Conservation (phyloP, 2,329 filamentous ascomycete species). For the Pseudocercospora eumusae region DNA sequence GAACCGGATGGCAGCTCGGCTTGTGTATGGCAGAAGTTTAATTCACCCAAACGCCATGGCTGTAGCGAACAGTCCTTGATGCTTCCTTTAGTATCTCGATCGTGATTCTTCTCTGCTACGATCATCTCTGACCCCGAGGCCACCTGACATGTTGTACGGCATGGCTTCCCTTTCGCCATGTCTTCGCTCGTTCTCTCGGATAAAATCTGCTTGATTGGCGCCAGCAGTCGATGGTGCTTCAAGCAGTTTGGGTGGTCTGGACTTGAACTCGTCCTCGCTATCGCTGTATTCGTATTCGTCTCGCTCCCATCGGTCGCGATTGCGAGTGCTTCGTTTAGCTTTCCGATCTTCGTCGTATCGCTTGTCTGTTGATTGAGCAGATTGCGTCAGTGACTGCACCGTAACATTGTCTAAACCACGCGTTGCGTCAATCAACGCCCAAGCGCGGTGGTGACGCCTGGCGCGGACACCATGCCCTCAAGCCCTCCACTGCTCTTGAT, state of each 20-base stretch:
- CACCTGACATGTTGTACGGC: conserved; percentile 35
- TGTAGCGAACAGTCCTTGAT: conserved; percentile 1
- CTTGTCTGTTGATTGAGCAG: conserved; percentile 31
- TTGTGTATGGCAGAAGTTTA: background rate
- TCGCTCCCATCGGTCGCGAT: conserved; percentile 34
- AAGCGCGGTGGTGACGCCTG: conserved; percentile 16
- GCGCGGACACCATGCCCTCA: background rate
- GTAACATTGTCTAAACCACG: conserved; percentile 18
- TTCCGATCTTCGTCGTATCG: conserved; percentile 38
- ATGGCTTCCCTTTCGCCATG: conserved; percentile 33
- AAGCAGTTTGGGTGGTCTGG: conserved; percentile 38
- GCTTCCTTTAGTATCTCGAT: conserved; percentile 41
- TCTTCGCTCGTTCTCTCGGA: conserved; percentile 33
- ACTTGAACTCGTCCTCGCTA: conserved; percentile 39
- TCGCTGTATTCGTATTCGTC: conserved; percentile 42
- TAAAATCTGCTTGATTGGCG: conserved; percentile 32
- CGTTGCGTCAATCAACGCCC: conserved; percentile 15
- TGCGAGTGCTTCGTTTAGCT: conserved; percentile 31
- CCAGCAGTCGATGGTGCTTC: conserved; percentile 35
- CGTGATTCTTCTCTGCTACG: conserved; percentile 16
- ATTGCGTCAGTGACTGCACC: conserved; percentile 26
- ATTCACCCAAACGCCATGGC: background rate
- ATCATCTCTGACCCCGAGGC: conserved; percentile 30
- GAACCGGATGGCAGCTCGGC: background rate
- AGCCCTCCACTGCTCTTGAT: conserved; percentile 17